A percentile compares a stretch with the other conserved stretches of the same genome.
Conservation (phyloP, 768 basidiomycete genomes). For the Nidularia sp. region DNA sequence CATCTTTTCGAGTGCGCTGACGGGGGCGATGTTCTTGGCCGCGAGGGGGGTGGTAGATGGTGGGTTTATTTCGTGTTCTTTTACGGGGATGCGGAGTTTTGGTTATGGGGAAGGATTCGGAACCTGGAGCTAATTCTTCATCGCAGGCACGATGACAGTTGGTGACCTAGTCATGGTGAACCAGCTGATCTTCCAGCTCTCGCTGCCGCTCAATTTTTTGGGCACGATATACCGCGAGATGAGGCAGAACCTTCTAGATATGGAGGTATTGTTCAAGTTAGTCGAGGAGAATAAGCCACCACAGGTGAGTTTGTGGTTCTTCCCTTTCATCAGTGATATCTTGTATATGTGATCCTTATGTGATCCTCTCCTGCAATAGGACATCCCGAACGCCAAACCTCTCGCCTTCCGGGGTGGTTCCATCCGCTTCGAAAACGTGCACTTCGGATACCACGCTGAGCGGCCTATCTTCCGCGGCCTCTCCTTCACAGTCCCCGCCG, state of each 20-base stretch:
- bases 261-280: conserved; percentile 93
- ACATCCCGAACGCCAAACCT: conserved; percentile 63
- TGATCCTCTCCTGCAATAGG: conserved; percentile 35
- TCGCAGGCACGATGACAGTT: conserved; percentile 90
- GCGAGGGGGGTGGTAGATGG: conserved; percentile 93
- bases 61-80: conserved; percentile 23
- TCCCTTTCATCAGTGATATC: not conserved
- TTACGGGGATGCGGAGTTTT: no score
- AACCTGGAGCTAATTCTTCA: not conserved
- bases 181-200: conserved; percentile 96
- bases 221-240: conserved; percentile 97
- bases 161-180: conserved; percentile 99
- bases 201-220: conserved; percentile 93
- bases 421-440: conserved; percentile 90
- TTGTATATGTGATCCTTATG: not conserved
- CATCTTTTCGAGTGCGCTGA: conserved; percentile 92
- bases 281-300: conserved; percentile 76
- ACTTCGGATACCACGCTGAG: conserved; percentile 87
- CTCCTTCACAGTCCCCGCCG: conserved; percentile 89
- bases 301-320: conserved; percentile 33
- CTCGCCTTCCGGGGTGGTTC: conserved; percentile 75
- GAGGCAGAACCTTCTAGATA: conserved; percentile 92
- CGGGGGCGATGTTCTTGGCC: conserved; percentile 93
- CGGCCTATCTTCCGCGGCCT: conserved; percentile 89
- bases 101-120: no score